Evolutionary conservation across 2,329 filamentous ascomycete species (phyloP), one percentile per base, ranked within the genome.

Genomic region (Epichloe sylvatica): DNA sequence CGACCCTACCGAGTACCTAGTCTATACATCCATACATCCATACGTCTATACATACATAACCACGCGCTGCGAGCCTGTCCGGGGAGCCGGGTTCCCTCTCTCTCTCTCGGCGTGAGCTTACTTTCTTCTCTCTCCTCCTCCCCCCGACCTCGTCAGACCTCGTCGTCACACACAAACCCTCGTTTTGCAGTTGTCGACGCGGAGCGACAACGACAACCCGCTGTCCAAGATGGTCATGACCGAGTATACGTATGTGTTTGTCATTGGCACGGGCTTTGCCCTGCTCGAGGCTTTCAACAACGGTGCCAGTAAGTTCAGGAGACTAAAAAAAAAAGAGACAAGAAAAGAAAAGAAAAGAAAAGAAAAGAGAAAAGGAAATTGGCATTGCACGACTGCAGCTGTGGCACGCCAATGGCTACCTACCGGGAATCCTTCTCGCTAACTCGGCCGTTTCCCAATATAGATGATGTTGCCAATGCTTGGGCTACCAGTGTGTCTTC

Each of bases 381-480:
- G 30, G 30, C 25, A 30, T 30, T 11, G 8, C 25, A 30, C 8
- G 8, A 30, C 25, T 30, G 25, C 25, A 3, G 8, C 25, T 11
- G 25, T 11, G 25, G 3, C 30, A 30, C 30, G 30, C 30, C 30
- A 30, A 11, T 11, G 30, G 9, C 30, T 11, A 30, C 25, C 25
- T 11, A 30, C 30, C 8, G 9, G 9, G 17, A 8, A 36, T 13
- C 43, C 11, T 23, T 33, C 21, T 38, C 36, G 50, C 52, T 59
- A 19, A 57, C 52, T 25, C 19, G 46, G 30, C 19, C 23, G 7
- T 12, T 9, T 13, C n/a, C 30, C 21, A 36, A 19, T 15, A 48
- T 52, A 83, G 80, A 89, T 67, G 86, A 90, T 83, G 85, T 91
- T 51, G 85, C 86, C 61, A 91, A 91, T 68, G 72, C 85, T 46